These are phyloP conservation scores for Trichoderma sp. DNA, from an alignment of 2,329 filamentous ascomycete species.

Conservation along the genomic window DNA sequence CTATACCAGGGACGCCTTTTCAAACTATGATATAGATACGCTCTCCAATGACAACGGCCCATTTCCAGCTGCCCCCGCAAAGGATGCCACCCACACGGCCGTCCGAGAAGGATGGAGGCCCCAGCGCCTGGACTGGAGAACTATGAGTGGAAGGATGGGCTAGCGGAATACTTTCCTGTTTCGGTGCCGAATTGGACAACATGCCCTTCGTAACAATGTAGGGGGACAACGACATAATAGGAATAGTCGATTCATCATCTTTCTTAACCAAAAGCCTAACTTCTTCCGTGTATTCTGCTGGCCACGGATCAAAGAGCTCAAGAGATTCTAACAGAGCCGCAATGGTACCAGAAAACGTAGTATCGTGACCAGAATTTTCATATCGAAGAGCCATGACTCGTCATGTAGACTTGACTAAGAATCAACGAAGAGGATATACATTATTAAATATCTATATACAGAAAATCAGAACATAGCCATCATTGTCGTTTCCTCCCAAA, in stretches of 20 bases:
- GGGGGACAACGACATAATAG: background rate
- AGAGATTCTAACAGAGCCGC: background rate
- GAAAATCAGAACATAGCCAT: background rate
- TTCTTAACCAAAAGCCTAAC: fast-evolving
- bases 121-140: background rate
- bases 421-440: background rate
- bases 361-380: no score
- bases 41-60: background rate
- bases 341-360: background rate
- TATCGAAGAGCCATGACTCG: background rate
- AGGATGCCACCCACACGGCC: background rate
- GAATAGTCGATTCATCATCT: background rate
- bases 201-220: background rate
- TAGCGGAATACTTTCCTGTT: background rate
- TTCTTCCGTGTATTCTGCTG: background rate
- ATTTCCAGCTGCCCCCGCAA: background rate
- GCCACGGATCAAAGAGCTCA: background rate
- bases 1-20: background rate
- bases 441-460: background rate
- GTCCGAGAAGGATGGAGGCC: background rate
- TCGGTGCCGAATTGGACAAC: background rate
- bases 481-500: background rate
- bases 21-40: background rate
- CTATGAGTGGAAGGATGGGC: background rate
- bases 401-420: background rate